Evolutionary conservation across 768 basidiomycete species (phyloP), one percentile per base, ranked within the genome.

Genomic region (Hemileccinum rubropunctum): DNA sequence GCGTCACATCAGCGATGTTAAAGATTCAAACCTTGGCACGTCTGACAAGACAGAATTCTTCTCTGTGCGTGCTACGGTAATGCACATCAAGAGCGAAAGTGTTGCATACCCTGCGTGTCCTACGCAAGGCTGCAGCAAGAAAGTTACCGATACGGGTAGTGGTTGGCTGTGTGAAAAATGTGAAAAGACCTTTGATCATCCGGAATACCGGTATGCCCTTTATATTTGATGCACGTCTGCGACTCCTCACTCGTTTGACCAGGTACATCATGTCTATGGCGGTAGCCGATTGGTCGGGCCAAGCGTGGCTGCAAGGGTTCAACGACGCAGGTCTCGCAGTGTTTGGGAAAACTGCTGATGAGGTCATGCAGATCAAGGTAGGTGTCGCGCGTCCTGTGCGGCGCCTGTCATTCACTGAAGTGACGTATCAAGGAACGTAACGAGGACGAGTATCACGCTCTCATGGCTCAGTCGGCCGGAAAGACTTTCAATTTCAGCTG

Each of bases 91-190:
- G 70, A 63, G 72, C 21, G 89, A 93, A 27, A 90, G 80, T 53
- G 73, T 98, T 39, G 78, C 81, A 14, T 99, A 99, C 65, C 88
- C 95, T 20, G 95, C 91, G 15, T 99, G 97, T 64, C 85, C 83
- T 27, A 80, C 78, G 17, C 74, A 81, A 34, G 77, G 75, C 9
- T 98, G 95, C 69, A 89, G 79, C 70, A 98, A 98, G 75, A 99
- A 98, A 70, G 88, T 98, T 6, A 68, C 80, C 1, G 78, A 89
- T 48, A 68, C 75, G 17, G 76, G 75, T n/a, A 77, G 74, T 37
- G 76, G 74, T n/a, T 98, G 92, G 92, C 73, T 81, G 39, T 98
- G 97, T 66, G 97, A 98, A 65, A 98, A 94, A 69, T 98, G 95
- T 65, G 81, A 47, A 6, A 47, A 77, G 65, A 78, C 68, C 21